Base-by-base conservation (phyloP, 129 eudicot genomes). In the Arctium lappa region DNA sequence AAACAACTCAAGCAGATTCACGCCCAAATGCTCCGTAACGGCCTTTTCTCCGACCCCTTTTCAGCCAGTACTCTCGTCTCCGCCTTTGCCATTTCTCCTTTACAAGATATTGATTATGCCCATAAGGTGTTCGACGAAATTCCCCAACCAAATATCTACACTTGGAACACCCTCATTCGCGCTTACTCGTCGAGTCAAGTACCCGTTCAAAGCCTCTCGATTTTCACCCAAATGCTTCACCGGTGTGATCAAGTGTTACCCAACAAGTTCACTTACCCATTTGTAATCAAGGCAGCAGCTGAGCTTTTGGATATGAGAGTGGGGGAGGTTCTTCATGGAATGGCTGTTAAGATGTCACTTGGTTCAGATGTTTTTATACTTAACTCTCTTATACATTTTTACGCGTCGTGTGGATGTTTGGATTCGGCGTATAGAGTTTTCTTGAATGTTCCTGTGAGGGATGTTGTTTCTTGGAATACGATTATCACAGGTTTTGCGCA, bases 391-490 rank as follows among this genome's bases (percentile, higher is more conserved):
- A 86, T 94, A 80, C 91, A 87, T 78, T 90, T 90, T 5, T 93
- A 91, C 60, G 85, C 88, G 0, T 76, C 79, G 1, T 93, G 96
- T 68, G 92, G 90, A 42, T 15, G 78, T 85, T 79, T 86, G 73
- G 91, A 89, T 71, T 69, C 80, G 48, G 94, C 94, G 0, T 75
- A 86, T 50, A 72, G 74, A 78, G 91, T 91, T 50, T 93, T 93
- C 78, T n/a, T 48, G 11, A 84, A 86, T 34, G 84, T 90, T 84
- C 86, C 82, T 53, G 81, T 11, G 6, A 91, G 83, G 83, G 97
- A 93, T 65, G 86, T 89, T 63, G 94, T 93, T 75, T 91, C 97
- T 3, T 93, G 97, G 97, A 93, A 91, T 84, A 88, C 97, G 2
- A 86, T 93, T 87, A 93, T 93, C 16, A 73, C 83, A 33, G 94